Evolutionary conservation across 148 eudicot genomes (phyloP).

Genomic region (Silene uniflora): DNA sequence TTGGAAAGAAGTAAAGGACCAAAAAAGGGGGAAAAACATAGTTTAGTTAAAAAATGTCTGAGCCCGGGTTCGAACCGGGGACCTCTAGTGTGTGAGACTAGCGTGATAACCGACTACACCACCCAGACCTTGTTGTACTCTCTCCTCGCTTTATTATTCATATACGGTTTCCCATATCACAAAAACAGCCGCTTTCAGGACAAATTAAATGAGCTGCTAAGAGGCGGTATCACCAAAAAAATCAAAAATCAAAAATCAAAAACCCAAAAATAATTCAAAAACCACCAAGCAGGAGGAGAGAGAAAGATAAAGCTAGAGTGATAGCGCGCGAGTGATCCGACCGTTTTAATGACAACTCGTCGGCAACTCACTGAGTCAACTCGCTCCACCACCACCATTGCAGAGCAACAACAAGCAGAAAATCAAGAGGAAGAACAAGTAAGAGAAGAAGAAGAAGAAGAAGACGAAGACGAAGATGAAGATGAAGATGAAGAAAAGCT

Average conservation of each 20-base stretch:
- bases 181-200: too few relatives aligned
- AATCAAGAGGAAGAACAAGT: conserved; percentile 32
- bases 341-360: background rate
- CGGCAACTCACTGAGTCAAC: conserved; percentile 22
- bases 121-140: conserved; percentile 56
- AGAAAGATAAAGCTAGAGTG: background rate
- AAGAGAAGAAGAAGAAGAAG: conserved; percentile 41
- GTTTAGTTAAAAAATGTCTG: conserved; percentile 36
- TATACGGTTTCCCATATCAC: too few relatives aligned
- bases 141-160: too few relatives aligned
- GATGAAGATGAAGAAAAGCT: conserved; percentile 16
- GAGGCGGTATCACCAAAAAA: conserved; percentile 1
- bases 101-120: conserved; percentile 99
- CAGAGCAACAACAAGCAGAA: background rate
- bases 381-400: conserved; percentile 7
- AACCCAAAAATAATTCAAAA: conserved; percentile 11
- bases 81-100: conserved; percentile 99
- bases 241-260: background rate
- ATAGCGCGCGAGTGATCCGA: background rate
- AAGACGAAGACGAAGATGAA: conserved; percentile 19
- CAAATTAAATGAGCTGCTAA: background rate
- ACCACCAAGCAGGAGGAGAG: conserved; percentile 7
- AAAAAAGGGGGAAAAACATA: too few relatives aligned
- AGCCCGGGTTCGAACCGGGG: conserved; percentile 99
- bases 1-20: too few relatives aligned